A percentile compares a stretch with the other conserved stretches of the same genome.
Evolutionary conservation across 352 stramenopile genomes (phyloP).

Genomic region (Aphanomyces stellatus): DNA sequence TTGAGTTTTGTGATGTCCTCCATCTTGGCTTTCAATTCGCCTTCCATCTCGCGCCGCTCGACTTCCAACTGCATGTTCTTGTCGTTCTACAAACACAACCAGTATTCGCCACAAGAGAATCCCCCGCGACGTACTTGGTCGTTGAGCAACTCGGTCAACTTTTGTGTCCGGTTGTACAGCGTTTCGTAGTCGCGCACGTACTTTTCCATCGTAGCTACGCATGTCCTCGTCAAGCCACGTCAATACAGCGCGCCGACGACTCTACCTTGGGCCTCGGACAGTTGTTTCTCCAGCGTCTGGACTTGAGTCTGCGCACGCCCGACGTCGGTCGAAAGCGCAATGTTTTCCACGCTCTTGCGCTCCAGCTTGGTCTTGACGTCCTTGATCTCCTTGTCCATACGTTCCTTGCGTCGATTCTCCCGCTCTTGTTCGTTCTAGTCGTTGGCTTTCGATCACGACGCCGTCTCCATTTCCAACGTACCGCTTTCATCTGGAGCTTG

Average conservation of each 20-base stretch:
- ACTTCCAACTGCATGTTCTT: slow-evolving; percentile 79
- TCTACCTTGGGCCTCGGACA: slow-evolving; percentile 39
- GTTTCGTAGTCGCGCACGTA: slow-evolving; percentile 91
- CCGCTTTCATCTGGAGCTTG: slow-evolving; percentile 75
- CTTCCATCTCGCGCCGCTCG: slow-evolving; percentile 67
- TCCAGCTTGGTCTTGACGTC: slow-evolving; percentile 86
- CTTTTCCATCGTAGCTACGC: slow-evolving; percentile 82
- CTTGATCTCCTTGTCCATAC: slow-evolving; percentile 89
- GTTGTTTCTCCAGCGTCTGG: slow-evolving; percentile 82
- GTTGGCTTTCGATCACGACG: neutral
- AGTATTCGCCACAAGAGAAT: neutral
- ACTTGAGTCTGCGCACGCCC: slow-evolving; percentile 59
- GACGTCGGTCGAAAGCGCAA: slow-evolving; percentile 38
- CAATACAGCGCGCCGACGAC: neutral
- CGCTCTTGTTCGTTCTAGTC: slow-evolving; percentile 79
- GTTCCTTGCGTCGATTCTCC: slow-evolving; percentile 82
- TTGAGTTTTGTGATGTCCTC: slow-evolving; percentile 78
- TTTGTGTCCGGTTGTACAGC: slow-evolving; percentile 84
- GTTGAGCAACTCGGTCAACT: slow-evolving; percentile 89
- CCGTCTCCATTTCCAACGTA: slow-evolving; percentile 24
- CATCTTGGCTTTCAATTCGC: slow-evolving; percentile 75
- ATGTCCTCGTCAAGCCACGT: neutral
- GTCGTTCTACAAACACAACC: slow-evolving; percentile 33
- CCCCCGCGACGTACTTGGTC: slow-evolving; percentile 44
- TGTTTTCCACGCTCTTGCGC: slow-evolving; percentile 62